These are phyloP conservation scores for Globisporangium camurandrum DNA, from an alignment of 352 stramenopile species.

Conservation along the genomic window DNA sequence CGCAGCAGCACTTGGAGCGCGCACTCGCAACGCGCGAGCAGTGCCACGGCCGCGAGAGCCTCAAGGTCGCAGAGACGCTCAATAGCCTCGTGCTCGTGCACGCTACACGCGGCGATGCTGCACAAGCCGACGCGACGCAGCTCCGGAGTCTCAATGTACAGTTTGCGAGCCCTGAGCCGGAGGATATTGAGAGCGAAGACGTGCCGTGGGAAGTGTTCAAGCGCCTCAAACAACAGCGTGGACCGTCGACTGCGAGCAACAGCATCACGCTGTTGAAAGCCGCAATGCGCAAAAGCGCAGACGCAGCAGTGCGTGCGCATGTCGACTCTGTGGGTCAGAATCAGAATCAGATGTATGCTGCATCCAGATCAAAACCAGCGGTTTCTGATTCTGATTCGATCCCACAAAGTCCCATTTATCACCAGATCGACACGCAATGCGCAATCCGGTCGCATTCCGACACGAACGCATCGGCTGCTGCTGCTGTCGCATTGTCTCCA, in stretches of 20 bases:
- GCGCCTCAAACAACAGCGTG: conserved; percentile 59
- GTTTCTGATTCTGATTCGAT: too few relatives aligned
- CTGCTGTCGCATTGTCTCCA: neutral
- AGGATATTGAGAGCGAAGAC: conserved; percentile 71
- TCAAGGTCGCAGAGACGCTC: conserved; percentile 72
- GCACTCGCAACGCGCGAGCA: conserved; percentile 35
- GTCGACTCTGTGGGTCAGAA: neutral
- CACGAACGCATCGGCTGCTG: conserved; percentile 20
- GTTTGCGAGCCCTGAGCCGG: conserved; percentile 40
- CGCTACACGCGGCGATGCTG: conserved; percentile 28
- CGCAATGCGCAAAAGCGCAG: conserved; percentile 49
- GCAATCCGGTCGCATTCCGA: conserved; percentile 40
- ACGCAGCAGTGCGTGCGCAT: neutral
- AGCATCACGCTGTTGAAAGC: conserved; percentile 56
- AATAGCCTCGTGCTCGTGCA: conserved; percentile 63
- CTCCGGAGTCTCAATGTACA: conserved; percentile 47
- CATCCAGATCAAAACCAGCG: too few relatives aligned
- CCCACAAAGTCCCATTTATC: conserved; percentile 1
- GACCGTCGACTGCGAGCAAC: conserved; percentile 45
- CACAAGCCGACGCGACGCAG: conserved; percentile 38
- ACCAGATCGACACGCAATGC: too few relatives aligned
- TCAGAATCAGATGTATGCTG: neutral
- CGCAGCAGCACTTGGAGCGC: conserved; percentile 50
- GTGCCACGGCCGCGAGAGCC: conserved; percentile 43
- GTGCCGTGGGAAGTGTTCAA: conserved; percentile 78